Conservation (phyloP, 305 asterid species). For the Ajuga reptans region DNA sequence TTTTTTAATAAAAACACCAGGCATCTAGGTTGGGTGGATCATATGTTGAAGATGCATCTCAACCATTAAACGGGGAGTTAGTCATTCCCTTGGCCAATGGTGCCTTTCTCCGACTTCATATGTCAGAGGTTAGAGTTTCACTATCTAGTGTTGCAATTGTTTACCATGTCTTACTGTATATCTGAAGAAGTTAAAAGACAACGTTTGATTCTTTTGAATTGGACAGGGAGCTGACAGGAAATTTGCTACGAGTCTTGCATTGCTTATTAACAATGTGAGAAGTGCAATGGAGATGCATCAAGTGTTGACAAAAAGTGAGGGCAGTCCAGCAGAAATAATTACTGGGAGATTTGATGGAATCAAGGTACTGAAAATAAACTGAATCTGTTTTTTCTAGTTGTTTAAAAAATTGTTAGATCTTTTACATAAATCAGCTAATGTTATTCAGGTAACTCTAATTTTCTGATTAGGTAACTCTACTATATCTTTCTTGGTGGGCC, state of each 20-base stretch:
- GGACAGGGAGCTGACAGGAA: slow-evolving; percentile 73
- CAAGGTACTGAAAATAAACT: slow-evolving; percentile 41
- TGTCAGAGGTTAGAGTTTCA: slow-evolving; percentile 56
- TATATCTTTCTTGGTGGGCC: background rate
- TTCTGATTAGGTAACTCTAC: slow-evolving; percentile 7
- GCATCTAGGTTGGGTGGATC: slow-evolving; percentile 91
- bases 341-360: slow-evolving; percentile 77
- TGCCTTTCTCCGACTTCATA: slow-evolving; percentile 52
- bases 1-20: slow-evolving; percentile 36
- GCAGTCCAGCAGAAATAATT: slow-evolving; percentile 56
- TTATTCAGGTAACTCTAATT: background rate
- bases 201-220: slow-evolving; percentile 17
- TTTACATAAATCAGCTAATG: background rate
- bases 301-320: slow-evolving; percentile 43
- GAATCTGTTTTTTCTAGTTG: background rate
- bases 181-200: background rate
- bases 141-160: background rate
- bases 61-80: slow-evolving; percentile 57
- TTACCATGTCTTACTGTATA: background rate
- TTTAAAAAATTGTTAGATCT: background rate
- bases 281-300: slow-evolving; percentile 52
- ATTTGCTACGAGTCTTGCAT: slow-evolving; percentile 46
- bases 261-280: slow-evolving; percentile 44
- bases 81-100: slow-evolving; percentile 52
- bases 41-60: slow-evolving; percentile 44